Conservation (phyloP, 2,329 filamentous ascomycete genomes). For the Diaporthe sp. region DNA sequence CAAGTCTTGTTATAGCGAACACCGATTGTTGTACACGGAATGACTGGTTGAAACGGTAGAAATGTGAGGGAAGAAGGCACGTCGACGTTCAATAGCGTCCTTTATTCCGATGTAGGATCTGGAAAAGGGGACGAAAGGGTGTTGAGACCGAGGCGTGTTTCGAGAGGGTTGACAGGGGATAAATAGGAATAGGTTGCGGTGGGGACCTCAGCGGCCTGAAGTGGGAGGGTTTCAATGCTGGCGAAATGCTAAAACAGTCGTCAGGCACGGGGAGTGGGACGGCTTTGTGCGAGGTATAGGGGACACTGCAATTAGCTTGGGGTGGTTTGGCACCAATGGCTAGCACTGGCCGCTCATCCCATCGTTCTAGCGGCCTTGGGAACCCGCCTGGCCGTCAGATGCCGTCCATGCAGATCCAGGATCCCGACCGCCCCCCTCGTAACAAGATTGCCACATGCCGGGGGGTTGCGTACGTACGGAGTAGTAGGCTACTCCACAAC, state of each 20-base stretch:
- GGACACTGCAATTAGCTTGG: conserved; percentile 30
- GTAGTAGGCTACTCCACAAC: conserved; percentile 10
- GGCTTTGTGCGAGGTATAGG: not conserved
- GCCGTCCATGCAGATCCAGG: conserved; percentile 30
- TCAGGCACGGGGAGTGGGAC: conserved; percentile 35
- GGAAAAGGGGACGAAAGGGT: conserved; percentile 36
- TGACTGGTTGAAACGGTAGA: not conserved
- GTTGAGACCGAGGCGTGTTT: conserved; percentile 40
- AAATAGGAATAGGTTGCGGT: conserved; percentile 35
- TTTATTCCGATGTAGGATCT: conserved; percentile 13
- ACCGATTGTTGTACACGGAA: not conserved
- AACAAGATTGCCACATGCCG: conserved; percentile 36
- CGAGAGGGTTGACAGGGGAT: conserved; percentile 37
- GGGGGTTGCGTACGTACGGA: not conserved
- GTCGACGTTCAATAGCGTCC: not conserved
- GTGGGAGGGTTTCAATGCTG: conserved; percentile 32
- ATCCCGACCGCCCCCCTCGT: conserved; percentile 24
- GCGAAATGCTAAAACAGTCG: conserved; percentile 37
- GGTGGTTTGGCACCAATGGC: conserved; percentile 1
- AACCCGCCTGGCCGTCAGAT: conserved; percentile 28
- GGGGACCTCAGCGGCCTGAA: conserved; percentile 35
- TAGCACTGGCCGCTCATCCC: conserved; percentile 26
- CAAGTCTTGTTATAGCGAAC: not conserved
- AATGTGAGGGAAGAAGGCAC: not conserved
- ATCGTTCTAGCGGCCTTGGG: conserved; percentile 4